Evolutionary conservation across 2,329 filamentous ascomycete genomes (phyloP), one percentile per base, ranked within the genome.

Genomic region (Pezicula radicicola): DNA sequence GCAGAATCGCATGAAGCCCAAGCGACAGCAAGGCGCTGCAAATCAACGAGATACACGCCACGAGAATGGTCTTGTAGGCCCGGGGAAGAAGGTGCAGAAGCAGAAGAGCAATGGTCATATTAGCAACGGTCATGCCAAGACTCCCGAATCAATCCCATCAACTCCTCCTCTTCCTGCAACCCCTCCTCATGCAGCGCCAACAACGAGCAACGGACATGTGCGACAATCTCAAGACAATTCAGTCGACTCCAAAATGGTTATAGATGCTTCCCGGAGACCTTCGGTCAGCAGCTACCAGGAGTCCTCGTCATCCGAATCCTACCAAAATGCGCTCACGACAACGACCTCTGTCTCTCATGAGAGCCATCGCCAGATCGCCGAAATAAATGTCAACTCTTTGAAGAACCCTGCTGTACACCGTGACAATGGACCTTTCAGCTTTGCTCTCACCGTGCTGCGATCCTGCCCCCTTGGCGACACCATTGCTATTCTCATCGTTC

Each of bases 381-480:
- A 33, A 33, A 33, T 33, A 33, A 33, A 89, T 66, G 83, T 87
- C 64, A 87, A 87, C 68, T 80, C 80, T 60, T 79, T 83, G 66
- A 87, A 86, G 70, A 82, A 87, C 61, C 76, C 79, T 59, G 78
- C 85, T 54, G 79, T 87, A 50, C 87, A 88, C 65, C 85, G 85
- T 61, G 84, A 88, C 66, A 77, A 84, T 50, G 88, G 88, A 53
- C 84, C 89, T 45, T 73, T 96, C 60, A 85, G 89, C 63, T 78
- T 95, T 59, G 87, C 88, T 57, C 82, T 89, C 61, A 96, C 91
- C 50, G 93, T 97, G 63, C 83, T 97, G 68, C 85, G 85, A 64
- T 91, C 91, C 48, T 93, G 92, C 64, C 93, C 93, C 49, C 84
- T 96, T 66, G 89, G 91, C 74, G 93, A 97, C 74, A 96, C 93